These are phyloP conservation scores for Leptographium galeiforme DNA, from an alignment of 2,329 filamentous ascomycete species.

Conservation along the genomic window DNA sequence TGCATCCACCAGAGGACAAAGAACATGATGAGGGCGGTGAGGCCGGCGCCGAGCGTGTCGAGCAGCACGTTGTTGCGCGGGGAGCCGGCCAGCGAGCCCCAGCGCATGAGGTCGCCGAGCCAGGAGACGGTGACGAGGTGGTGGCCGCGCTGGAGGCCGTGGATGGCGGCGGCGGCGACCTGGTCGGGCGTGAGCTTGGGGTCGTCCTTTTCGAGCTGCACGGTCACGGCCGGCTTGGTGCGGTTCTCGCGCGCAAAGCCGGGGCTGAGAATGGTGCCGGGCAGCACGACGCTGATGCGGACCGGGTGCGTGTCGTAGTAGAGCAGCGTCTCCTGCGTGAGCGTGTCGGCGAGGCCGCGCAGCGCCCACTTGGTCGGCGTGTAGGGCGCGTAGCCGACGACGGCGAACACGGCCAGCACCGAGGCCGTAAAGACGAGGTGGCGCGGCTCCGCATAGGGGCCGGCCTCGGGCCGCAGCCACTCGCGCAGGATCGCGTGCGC, in stretches of 20 bases:
- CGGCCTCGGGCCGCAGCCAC: constrained; percentile 50
- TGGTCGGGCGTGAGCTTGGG: constrained; percentile 64
- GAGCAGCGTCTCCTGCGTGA: constrained; percentile 71
- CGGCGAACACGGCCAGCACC: constrained; percentile 57
- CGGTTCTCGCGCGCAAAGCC: constrained; percentile 64
- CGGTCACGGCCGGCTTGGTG: constrained; percentile 69
- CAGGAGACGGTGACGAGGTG: constrained; percentile 67
- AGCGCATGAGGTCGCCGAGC: constrained; percentile 60
- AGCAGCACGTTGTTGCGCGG: constrained; percentile 45
- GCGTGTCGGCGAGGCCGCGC: constrained; percentile 66
- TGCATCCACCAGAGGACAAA: constrained; percentile 44
- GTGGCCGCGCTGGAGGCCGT: constrained; percentile 65
- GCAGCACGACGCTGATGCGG: constrained; percentile 68
- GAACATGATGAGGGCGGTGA: constrained; percentile 41
- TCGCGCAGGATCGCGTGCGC: constrained; percentile 63
- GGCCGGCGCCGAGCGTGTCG: constrained; percentile 42
- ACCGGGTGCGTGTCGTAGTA: constrained; percentile 58
- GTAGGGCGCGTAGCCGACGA: constrained; percentile 77
- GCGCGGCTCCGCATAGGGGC: constrained; percentile 37
- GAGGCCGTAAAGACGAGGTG: constrained; percentile 86
- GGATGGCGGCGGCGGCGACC: constrained; percentile 58
- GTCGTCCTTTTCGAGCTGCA: constrained; percentile 70
- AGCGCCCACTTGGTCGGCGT: constrained; percentile 76
- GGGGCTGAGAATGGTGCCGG: constrained; percentile 67
- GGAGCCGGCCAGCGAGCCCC: constrained; percentile 39